Evolutionary conservation across 441 rosid species (phyloP), one percentile per base, ranked within the genome.

Genomic region (Bruguiera hainesii): DNA sequence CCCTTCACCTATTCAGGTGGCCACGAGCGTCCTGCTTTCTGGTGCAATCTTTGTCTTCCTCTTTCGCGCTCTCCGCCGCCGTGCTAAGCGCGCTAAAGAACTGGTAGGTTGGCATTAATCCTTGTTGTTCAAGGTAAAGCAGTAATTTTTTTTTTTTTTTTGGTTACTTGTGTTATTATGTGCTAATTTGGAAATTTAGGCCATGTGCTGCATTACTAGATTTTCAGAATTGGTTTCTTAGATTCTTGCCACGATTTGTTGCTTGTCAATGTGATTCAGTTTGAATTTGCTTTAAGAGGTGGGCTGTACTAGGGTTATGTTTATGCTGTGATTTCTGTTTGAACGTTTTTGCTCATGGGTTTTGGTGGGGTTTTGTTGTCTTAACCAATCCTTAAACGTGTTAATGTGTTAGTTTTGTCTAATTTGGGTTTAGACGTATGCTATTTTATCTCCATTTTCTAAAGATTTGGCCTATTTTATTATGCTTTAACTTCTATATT

Each of bases 31-130:
- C 60, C 84, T 93, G 66, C 95, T 93, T 64, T 89, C 95, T 18
- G 98, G 93, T 1, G 84, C 97, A 72, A 83, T 93, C 73, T 74
- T 84, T 19, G 71, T 93, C 73, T 93, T 90, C 82, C 96, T 93
- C 79, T 83, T 89, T 76, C 97, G 97, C 33, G 73, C 96, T 11
- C 29, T 93, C 60, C 87, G 97, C 52, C 96, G 96, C 69, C 91
- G 98, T 3, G 93, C 83, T 46, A 81, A 76, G 64, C 90, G 94
- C 8, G 81, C 88, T 9, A 89, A 86, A 80, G 93, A 90, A 71
- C 74, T 83, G 87, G 97, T 84, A 72, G 15, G 23, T n/a, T n/a
- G 6, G 10, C 3, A 58, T 16, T 56, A 68, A 63, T 28, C 9
- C 20, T n/a, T 42, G 48, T 15, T 58, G n/a, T 9, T 20, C 18